Evolutionary conservation across 768 basidiomycete species (phyloP).

Genomic region (Termitomyces heimii): DNA sequence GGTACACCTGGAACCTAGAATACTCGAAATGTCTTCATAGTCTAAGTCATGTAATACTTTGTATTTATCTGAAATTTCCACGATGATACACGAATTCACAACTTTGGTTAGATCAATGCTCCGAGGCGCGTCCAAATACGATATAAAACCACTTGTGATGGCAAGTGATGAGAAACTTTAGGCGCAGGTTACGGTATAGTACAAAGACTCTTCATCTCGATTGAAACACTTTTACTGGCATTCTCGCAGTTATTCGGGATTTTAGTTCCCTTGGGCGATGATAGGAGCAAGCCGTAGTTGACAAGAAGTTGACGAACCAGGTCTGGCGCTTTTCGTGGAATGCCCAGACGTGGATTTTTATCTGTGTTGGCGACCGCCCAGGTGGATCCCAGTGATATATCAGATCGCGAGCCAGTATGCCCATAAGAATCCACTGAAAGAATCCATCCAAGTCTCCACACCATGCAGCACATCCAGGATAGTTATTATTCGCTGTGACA

Average conservation of each 20-base stretch:
- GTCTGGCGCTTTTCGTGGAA: background rate
- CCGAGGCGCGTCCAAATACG: background rate
- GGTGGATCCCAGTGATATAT: no score
- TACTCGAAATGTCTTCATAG: background rate
- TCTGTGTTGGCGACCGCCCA: background rate
- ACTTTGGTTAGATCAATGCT: background rate
- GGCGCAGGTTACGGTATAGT: background rate
- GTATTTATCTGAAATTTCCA: background rate
- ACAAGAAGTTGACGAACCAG: background rate
- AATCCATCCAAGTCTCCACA: background rate
- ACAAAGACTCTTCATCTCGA: background rate
- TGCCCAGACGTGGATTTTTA: no score
- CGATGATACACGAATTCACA: background rate
- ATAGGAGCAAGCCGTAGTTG: background rate
- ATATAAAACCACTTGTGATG: background rate
- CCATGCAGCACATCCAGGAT: background rate
- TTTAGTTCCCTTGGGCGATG: background rate
- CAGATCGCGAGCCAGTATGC: background rate
- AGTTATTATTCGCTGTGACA: background rate
- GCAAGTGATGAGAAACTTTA: background rate
- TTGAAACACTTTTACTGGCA: background rate
- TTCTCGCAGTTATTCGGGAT: background rate
- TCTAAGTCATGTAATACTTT: background rate
- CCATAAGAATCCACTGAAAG: background rate
- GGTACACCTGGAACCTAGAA: conserved; percentile 16